Evolutionary conservation across 371 early-diverging fungal genomes (phyloP).

Genomic region (Sanchytrium tribonematis): DNA sequence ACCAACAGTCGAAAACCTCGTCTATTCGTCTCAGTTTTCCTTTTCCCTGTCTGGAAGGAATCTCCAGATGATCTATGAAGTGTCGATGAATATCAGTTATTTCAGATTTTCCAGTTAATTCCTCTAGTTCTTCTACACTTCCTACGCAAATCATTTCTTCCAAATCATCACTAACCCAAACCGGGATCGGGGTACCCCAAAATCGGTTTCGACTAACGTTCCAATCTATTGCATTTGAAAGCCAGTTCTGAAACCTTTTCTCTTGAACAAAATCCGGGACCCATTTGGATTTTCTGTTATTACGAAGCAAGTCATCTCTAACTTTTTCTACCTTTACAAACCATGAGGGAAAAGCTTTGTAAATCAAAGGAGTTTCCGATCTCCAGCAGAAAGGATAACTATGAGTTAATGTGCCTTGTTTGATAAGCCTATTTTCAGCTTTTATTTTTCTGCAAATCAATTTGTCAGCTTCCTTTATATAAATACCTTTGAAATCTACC

Average conservation of each 20-base stretch:
- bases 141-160: constrained; percentile 62
- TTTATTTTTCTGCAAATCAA: constrained; percentile 22
- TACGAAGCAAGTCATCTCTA: constrained; percentile 53
- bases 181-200: constrained; percentile 99
- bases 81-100: constrained; percentile 97
- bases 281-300: constrained; percentile 81
- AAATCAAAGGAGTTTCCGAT: constrained; percentile 95
- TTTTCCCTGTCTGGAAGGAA: constrained; percentile 72
- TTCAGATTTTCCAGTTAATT: constrained; percentile 50
- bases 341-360: constrained; percentile 96
- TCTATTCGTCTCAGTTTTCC: constrained; percentile 71
- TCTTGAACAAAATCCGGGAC: constrained; percentile 92
- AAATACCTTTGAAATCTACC: constrained; percentile 52
- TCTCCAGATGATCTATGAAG: constrained; percentile 81
- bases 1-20: constrained; percentile 99
- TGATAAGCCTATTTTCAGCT: constrained; percentile 7
- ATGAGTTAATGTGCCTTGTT: constrained; percentile 31
- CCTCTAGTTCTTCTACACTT: constrained; percentile 75
- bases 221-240: constrained; percentile 96
- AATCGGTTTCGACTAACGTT: constrained; percentile 95
- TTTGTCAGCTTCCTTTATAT: constrained; percentile 97
- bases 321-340: constrained; percentile 77
- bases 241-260: constrained; percentile 97
- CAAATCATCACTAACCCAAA: constrained; percentile 87
- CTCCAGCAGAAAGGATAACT: constrained; percentile 93